Percentiles rank a stretch among this genome's conserved stretches.
These are phyloP conservation scores for Solanum chacoense DNA, from an alignment of 305 asterid genomes.

Conservation along the genomic window DNA sequence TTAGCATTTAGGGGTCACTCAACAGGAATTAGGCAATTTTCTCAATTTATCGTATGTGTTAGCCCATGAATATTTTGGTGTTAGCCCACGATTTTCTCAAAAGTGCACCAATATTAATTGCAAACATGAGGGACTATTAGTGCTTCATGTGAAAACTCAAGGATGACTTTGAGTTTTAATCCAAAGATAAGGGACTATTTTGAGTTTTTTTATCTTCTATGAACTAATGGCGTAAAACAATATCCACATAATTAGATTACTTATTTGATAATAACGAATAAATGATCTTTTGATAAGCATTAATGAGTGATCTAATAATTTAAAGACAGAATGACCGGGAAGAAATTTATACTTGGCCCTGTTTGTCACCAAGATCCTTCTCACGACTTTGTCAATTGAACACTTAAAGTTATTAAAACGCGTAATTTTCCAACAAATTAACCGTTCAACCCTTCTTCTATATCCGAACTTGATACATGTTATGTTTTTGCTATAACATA, in stretches of 20 bases:
- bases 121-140: no score
- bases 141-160: background rate
- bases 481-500: background rate
- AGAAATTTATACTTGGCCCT: fast-evolving
- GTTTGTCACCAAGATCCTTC: background rate
- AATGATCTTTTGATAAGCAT: background rate
- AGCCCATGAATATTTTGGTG: no score
- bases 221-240: background rate
- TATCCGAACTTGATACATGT: background rate
- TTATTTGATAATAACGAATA: background rate
- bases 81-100: no score
- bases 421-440: background rate
- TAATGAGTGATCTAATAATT: background rate
- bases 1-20: background rate
- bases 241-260: no score
- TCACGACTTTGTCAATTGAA: no score
- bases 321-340: fast-evolving
- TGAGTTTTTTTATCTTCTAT: background rate
- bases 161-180: no score
- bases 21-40: no score
- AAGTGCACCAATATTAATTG: no score
- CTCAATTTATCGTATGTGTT: background rate
- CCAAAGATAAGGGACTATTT: background rate
- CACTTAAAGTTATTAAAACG: background rate
- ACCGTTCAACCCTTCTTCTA: background rate